Base-by-base conservation (phyloP, 202 grass and related monocot species). In the Setaria viridis region DNA sequence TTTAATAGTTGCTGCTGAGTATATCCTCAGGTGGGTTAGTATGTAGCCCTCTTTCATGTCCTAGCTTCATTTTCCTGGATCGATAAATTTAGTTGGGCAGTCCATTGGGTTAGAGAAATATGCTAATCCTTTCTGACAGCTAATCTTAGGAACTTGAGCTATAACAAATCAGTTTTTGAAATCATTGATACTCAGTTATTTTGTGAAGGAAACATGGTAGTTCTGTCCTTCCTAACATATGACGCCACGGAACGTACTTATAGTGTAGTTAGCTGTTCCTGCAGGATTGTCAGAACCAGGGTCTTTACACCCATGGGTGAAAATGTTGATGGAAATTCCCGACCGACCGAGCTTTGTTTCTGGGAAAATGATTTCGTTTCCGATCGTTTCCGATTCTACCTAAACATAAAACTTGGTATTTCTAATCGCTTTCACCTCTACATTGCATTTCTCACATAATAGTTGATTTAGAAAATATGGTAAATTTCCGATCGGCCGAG, bases 21-120 rank as follows among this genome's bases (percentile, higher is more conserved):
- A 46, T 46, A 46, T 46, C 43, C 43, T 46, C 43, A 46, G 43
- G 2, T 46, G 8, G 43, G 43, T 46, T 46, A 46, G 43, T 46
- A 46, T 46, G 43, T 46, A 10, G 9, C 43, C 43, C 43, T 46
- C 43, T 46, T 46, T 46, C 25, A 62, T 76, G 8, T 76, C 77
- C 78, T 89, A 34, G 16, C 55, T 76, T 65, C 32, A 19, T 17
- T 64, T 84, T 54, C 1, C 58, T 21, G 65, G 57, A 83, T 72
- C 11, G 14, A 35, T 41, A 2, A 41, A 41, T 41, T 41, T 37
- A 37, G 39, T 41, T 51, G 69, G 35, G 42, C 43, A 74, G 41
- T 53, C 62, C 63, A 62, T 76, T 69, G 60, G 62, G 43, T 82
- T 77, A 20, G 51, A 54, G 16, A 71, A 82, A 20, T 64, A 33